phyloP scores from a whole-genome alignment of 805 yeast genomes.

The Kazachstania africana region DNA sequence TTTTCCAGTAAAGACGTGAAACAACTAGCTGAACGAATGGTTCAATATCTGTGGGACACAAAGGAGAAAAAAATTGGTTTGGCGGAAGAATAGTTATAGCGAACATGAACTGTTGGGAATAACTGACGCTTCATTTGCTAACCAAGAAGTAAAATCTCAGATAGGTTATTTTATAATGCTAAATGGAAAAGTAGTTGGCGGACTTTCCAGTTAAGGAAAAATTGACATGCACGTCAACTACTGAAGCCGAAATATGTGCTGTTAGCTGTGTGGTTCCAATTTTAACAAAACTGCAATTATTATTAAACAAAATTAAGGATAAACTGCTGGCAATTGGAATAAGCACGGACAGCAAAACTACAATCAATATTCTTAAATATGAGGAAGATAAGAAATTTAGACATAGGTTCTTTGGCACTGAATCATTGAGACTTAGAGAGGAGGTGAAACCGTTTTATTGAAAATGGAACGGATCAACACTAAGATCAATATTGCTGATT shows the following conservation, averaged over 20 bases:
- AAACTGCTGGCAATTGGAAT: background rate
- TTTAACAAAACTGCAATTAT: background rate
- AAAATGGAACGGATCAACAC: too few species aligned
- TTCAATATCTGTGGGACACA: conserved; percentile 4
- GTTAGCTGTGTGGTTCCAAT: background rate
- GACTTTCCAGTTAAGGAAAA: background rate
- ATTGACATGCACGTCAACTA: background rate
- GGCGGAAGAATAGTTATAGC: background rate
- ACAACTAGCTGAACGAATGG: background rate
- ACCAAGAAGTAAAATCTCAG: background rate
- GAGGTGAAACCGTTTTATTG: too few species aligned
- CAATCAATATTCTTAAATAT: background rate
- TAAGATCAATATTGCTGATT: too few species aligned
- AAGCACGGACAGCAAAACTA: background rate
- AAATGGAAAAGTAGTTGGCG: background rate
- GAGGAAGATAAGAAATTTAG: background rate
- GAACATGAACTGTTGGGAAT: background rate
- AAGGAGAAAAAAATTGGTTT: conserved; percentile 2
- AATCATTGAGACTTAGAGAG: background rate
- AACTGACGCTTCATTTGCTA: conserved; percentile 1
- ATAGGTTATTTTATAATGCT: background rate
- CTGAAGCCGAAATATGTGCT: background rate
- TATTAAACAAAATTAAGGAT: background rate
- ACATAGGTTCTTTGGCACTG: background rate
- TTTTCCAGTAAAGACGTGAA: conserved; percentile 4